These are phyloP conservation scores for Solanum bulbocastanum DNA, from an alignment of 257 asterid species.

Conservation along the genomic window DNA sequence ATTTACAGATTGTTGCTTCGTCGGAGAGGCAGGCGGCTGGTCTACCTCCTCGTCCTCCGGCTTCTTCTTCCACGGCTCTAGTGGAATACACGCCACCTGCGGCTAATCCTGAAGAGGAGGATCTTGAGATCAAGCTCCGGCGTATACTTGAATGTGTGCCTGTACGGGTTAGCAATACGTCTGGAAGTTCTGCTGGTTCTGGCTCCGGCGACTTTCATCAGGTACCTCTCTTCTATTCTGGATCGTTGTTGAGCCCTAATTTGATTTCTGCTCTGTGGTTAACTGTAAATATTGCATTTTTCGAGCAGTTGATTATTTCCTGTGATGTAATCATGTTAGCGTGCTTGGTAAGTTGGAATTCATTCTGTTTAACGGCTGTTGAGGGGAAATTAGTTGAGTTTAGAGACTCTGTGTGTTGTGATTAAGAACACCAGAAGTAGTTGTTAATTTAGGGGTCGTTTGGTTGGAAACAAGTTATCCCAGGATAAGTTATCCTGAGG, in stretches of 20 bases:
- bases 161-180: slow-evolving; percentile 85
- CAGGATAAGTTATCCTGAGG: too few relatives aligned
- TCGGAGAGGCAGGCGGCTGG: slow-evolving; percentile 30
- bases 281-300: neutral
- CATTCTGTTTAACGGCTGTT: neutral
- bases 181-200: slow-evolving; percentile 98
- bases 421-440: neutral
- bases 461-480: too few relatives aligned
- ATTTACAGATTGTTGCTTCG: slow-evolving; percentile 49
- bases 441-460: neutral
- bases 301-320: neutral
- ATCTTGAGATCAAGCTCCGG: slow-evolving; percentile 87
- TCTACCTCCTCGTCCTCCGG: slow-evolving; percentile 46
- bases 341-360: neutral
- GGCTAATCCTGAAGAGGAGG: slow-evolving; percentile 76
- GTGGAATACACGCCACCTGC: slow-evolving; percentile 66
- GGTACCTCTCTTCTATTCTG: slow-evolving; percentile 26
- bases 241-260: neutral
- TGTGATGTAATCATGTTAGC: neutral
- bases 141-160: slow-evolving; percentile 94
- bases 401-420: neutral
- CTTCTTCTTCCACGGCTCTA: slow-evolving; percentile 42
- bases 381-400: neutral
- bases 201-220: slow-evolving; percentile 99
- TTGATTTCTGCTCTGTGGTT: neutral